Base-by-base conservation (phyloP, 2,329 filamentous ascomycete genomes). In the Plenodomus tracheiphilus region DNA sequence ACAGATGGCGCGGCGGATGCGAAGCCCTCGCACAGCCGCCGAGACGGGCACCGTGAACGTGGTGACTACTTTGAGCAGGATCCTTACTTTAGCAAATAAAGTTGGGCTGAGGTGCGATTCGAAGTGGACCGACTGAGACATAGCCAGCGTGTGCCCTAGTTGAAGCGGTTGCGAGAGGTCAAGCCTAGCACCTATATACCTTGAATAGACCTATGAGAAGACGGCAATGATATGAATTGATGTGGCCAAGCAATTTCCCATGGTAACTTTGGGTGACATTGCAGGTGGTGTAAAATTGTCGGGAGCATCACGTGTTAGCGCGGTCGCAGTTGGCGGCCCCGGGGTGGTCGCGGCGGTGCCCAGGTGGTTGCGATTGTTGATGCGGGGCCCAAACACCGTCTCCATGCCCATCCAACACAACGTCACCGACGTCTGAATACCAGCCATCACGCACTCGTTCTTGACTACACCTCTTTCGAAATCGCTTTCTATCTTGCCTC, bases 1-100 rank as follows among this genome's bases (percentile, higher is more conserved):
- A 67, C 80, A 19, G 81, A 85, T 65, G 74, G 67, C 21, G 34
- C 56, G 30, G 51, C 58, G 13, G 61, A 62, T 34, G 58, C 62
- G 7, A 52, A 46, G 21, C 53, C 58, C 25, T 55, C 60, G 9
- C 8, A 32, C 9, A 32, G 28, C 11, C 57, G 50, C 15, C 36
- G 47, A 16, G 58, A 62, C 30, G 62, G 58, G 10, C 42, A 51
- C 16, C 56, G 58, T 11, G 62, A 64, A 15, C 46, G 57, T 13
- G 47, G 46, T 13, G 57, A 62, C 28, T 69, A 70, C 53, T 70
- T 70, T 46, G 59, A 64, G 47, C 61, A 65, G 41, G 62, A 70
- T 35, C 51, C 54, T 15, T 62, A 64, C 43, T 62, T 65, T 44
- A 65, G 58, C 47, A 61, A 46, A 42, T 64, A 40, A 63, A 32